These are phyloP conservation scores for Candida sanyaensis DNA, from an alignment of 1,139 yeast species.

Conservation along the genomic window DNA sequence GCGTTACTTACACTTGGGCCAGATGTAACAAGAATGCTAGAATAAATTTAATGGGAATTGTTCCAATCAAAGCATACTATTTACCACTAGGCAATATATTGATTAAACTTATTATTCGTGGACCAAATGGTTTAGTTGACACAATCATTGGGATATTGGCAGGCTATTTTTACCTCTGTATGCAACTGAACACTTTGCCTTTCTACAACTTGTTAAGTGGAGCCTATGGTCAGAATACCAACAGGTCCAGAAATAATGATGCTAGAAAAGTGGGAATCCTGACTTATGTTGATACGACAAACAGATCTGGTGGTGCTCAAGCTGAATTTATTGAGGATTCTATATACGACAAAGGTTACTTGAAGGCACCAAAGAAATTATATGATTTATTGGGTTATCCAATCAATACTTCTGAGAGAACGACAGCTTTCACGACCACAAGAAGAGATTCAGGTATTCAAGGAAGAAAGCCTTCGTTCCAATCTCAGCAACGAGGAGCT, in stretches of 20 bases:
- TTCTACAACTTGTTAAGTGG: slow-evolving; percentile 46
- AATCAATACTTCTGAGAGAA: slow-evolving; percentile 23
- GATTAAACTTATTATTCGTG: slow-evolving; percentile 47
- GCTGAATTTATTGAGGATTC: slow-evolving; percentile 33
- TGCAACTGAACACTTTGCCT: slow-evolving; percentile 55
- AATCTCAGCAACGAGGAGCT: neutral
- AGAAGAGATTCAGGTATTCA: neutral
- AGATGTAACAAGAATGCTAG: slow-evolving; percentile 50
- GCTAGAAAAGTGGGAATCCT: slow-evolving; percentile 38
- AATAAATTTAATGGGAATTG: slow-evolving; percentile 52
- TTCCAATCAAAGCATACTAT: slow-evolving; percentile 60
- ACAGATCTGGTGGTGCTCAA: slow-evolving; percentile 5
- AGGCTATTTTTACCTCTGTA: slow-evolving; percentile 61
- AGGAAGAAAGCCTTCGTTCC: neutral
- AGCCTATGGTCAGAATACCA: slow-evolving; percentile 10
- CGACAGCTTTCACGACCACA: slow-evolving; percentile 29
- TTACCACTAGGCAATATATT: slow-evolving; percentile 58
- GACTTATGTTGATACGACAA: slow-evolving; percentile 10
- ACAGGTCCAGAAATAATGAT: slow-evolving; percentile 9
- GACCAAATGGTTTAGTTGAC: slow-evolving; percentile 38
- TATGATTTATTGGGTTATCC: slow-evolving; percentile 37
- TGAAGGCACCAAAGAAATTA: slow-evolving; percentile 43
- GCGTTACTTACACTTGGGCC: slow-evolving; percentile 63
- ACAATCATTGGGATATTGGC: slow-evolving; percentile 51
- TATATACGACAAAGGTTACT: slow-evolving; percentile 44